Conservation (phyloP, 306 rosid genomes). For the Urtica urens region DNA sequence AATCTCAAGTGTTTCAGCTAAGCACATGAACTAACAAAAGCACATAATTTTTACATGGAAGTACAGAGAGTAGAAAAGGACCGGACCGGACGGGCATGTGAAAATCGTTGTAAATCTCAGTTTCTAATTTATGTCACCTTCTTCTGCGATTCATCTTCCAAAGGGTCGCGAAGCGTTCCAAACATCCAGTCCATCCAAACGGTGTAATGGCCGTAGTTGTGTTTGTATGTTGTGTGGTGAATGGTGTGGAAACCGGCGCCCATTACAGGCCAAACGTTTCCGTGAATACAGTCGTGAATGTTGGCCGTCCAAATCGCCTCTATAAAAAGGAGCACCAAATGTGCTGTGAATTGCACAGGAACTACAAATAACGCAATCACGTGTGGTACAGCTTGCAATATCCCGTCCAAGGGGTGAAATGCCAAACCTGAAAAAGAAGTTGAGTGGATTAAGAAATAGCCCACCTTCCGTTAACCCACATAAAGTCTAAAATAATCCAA, state of each 20-base stretch:
- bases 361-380: slow-evolving; percentile 45
- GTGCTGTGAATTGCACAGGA: slow-evolving; percentile 69
- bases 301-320: slow-evolving; percentile 87
- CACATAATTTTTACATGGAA: slow-evolving; percentile 17
- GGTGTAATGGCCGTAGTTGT: slow-evolving; percentile 85
- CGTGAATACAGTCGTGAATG: slow-evolving; percentile 83
- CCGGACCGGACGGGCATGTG: not conserved
- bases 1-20: too few species aligned
- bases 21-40: not conserved
- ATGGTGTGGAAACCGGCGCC: slow-evolving; percentile 98
- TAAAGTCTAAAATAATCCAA: too few species aligned
- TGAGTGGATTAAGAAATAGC: slow-evolving; percentile 33
- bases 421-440: slow-evolving; percentile 63
- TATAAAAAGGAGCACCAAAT: slow-evolving; percentile 44
- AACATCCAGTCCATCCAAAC: slow-evolving; percentile 98
- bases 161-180: slow-evolving; percentile 74
- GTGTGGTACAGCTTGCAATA: slow-evolving; percentile 82
- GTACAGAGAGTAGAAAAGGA: not conserved
- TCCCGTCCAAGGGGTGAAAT: slow-evolving; percentile 89
- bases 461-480: too few species aligned
- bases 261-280: slow-evolving; percentile 79
- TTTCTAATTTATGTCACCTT: slow-evolving; percentile 33
- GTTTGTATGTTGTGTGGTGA: slow-evolving; percentile 87
- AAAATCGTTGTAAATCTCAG: not conserved
- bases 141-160: slow-evolving; percentile 39